Evolutionary conservation across 2,329 filamentous ascomycete genomes (phyloP), one percentile per base, ranked within the genome.

Genomic region (Fusarium staphyleae): DNA sequence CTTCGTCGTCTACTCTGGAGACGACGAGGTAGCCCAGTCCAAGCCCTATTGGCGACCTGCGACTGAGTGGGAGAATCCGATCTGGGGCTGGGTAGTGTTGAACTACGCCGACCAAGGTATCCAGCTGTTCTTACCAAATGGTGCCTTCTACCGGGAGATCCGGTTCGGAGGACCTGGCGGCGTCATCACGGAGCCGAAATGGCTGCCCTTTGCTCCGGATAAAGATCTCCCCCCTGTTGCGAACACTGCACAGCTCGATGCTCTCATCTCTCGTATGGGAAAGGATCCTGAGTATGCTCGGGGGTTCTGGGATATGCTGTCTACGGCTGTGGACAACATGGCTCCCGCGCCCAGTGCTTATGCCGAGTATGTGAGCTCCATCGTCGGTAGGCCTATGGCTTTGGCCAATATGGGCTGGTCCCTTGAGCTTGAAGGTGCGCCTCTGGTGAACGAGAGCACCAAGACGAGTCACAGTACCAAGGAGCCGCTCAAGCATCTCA

Each of bases 101-200:
- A 79, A 80, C 63, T 78, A 74, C 41, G 68, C 66, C 26, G 69
- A 79, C 56, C 61, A 66, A 5, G 75, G 71, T 2, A 56, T 79
- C 2, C 77, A 79, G 62, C n/a, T 80, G 3, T 79, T 78, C 61
- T 51, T 70, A 0, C 53, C 57, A 0, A 72, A 76, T 24, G 77
- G 77, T 11, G 72, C 66, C 0, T 79, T 78, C 64, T 78, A 76
- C 60, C 66, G 73, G 8, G 76, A 77, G 49, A 69, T 77, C 1
- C 70, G 74, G 5, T 18, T 76, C n/a, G 73, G 69, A 0, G 73
- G 71, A 1, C 70, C 66, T 0, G 14, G 26, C 2, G 70, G 68
- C 0, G 53, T 66, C 0, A 41, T 61, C 0, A 37, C 30, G 0
- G 28, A 49, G 1, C 58, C 60, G 1, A 67, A 69, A 19, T 77